Evolutionary conservation across 164 flowering plant species (phyloP).

Genomic region (Umbellularia californica): DNA sequence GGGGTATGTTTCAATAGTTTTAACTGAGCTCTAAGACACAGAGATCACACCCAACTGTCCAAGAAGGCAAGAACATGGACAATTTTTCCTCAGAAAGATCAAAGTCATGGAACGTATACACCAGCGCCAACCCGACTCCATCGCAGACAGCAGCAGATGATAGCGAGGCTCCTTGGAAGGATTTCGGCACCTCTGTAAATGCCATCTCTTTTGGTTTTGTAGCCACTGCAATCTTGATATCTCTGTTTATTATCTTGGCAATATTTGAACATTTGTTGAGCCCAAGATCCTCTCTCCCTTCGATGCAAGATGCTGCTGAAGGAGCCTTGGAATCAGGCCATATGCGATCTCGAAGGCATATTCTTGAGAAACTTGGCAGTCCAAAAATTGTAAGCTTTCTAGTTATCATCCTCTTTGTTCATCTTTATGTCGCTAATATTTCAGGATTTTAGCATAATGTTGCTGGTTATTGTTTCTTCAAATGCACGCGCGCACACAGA

Average conservation of each 20-base stretch:
- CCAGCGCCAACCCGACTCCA: slow-evolving; percentile 34
- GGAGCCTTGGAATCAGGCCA: slow-evolving; percentile 29
- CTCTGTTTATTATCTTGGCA: slow-evolving; percentile 90
- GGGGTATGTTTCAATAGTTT: neutral
- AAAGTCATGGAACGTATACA: slow-evolving; percentile 56
- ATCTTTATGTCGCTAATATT: neutral
- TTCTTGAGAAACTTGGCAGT: slow-evolving; percentile 35
- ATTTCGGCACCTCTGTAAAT: slow-evolving; percentile 59
- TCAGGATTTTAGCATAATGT: neutral
- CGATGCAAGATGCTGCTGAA: slow-evolving; percentile 24
- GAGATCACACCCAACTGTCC: neutral
- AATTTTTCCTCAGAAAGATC: slow-evolving; percentile 44
- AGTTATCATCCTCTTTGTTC: neutral
- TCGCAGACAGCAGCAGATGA: slow-evolving; percentile 37
- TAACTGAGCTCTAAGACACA: neutral
- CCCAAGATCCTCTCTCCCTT: slow-evolving; percentile 42
- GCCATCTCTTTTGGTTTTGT: slow-evolving; percentile 90
- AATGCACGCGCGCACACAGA: too few relatives aligned
- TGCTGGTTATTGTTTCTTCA: neutral
- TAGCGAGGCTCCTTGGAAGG: slow-evolving; percentile 42
- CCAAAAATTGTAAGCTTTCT: slow-evolving; percentile 35
- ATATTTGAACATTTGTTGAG: slow-evolving; percentile 75
- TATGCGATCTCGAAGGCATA: slow-evolving; percentile 15
- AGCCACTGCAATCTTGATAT: slow-evolving; percentile 86
- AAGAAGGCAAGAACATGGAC: slow-evolving; percentile 19